Evolutionary conservation across 2,329 filamentous ascomycete genomes (phyloP), one percentile per base, ranked within the genome.

Genomic region (Pseudogymnoascus destructans): DNA sequence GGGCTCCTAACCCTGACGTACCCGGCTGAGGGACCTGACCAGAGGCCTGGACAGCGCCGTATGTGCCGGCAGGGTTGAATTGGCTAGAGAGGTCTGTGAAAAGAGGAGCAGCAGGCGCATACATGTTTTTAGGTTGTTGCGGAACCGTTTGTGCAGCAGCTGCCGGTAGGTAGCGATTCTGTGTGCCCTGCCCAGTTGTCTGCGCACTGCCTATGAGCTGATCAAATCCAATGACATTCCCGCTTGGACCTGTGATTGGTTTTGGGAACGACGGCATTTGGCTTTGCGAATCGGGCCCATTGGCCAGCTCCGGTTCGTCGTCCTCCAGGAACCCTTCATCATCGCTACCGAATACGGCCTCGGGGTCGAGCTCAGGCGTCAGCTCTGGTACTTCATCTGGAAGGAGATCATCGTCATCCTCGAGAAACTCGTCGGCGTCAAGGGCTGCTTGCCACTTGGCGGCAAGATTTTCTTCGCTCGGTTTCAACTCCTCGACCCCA

Each of bases 391-490:
- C 68, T 11, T 76, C 72, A 30, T 88, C 82, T 2, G 83, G 70
- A 10, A 87, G 75, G 40, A 84, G 78, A 21, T 77, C 76, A 21
- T 84, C 83, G 54, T 82, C 75, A 52, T 74, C 75, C 15, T 75
- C 73, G 57, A 79, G 68, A 64, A 79, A 68, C 61, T 89, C 82
- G 63, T 91, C 86, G 55, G 87, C 86, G 11, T 75, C 88, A 65
- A 96, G 80, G 42, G 89, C 87, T 52, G 87, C 86, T 63, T 89
- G 81, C 88, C 92, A 95, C 64, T 89, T 84, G 15, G 87, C 87
- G 49, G 86, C 85, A 38, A 93, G 70, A 66, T 92, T 87, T 40
- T 84, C 79, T 5, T 79, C 74, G n/a, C 40, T 58, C 10, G 59
- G 55, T 55, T 57, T 58, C 19, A 23, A 21, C 17, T 27, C n/a